Evolutionary conservation across 345 rosid genomes (phyloP), one percentile per base, ranked within the genome.

Genomic region (Raphanus sativus): DNA sequence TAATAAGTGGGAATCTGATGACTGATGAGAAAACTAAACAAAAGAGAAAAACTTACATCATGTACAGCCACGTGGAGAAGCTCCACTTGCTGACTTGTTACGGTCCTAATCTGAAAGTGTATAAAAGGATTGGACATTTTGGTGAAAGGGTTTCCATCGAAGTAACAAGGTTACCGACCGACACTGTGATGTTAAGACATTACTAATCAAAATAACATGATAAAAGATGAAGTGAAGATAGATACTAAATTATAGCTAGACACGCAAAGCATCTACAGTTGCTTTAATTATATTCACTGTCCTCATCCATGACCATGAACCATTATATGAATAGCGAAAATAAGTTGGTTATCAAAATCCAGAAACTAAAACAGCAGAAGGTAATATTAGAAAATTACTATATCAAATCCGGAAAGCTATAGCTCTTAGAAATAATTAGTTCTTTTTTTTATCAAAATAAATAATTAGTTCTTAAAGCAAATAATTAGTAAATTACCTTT

Each of bases 401-500:
- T 40, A 40, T 40, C 3, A 33, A 40, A 40, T 38, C 11, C 42
- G 11, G 48, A 40, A 40, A 10, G 48, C 48, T 21, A 40, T 40
- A 40, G 48, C 48, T 40, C 11, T 40, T 40, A 40, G n/a, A 55
- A 56, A 56, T 4, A 21, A 21, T 21, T 21, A 21, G 21, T 21
- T 21, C 21, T 21, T 21, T 21, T 21, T 21, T 21, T 21, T 21
- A 21, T 21, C 21, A 21, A 21, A 21, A 21, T 21, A 21, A 21
- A 21, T 21, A 21, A 21, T 21, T 21, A 21, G 21, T 21, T 21
- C 21, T 38, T 8, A 38, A 38, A 17, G 17, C 1, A 52, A 15
- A 55, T 55, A 24, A 2, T 13, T 13, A 65, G 59, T 10, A 16
- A 55, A 3, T 16, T 4, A 91, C 98, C 93, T 94, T 85, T 67